phyloP scores from a whole-genome alignment of 2,329 filamentous ascomycete genomes.

The Basipetospora chlamydospora region DNA sequence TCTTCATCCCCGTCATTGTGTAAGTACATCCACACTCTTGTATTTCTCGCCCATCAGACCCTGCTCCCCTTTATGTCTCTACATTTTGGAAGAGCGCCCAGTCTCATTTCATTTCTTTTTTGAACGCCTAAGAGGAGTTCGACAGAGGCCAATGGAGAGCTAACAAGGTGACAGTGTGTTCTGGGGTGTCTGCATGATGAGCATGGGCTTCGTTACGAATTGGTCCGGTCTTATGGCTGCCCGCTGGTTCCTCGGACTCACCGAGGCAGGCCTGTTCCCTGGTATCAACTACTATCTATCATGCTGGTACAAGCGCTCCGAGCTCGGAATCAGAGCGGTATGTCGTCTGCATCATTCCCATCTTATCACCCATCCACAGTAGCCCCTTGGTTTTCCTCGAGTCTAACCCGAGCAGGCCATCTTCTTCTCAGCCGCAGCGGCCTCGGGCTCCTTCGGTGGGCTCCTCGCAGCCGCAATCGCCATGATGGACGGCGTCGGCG shows the following conservation, averaged over 20 bases:
- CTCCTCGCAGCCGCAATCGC: constrained; percentile 55
- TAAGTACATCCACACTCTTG: constrained; percentile 10
- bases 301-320: constrained; percentile 64
- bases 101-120: too few relatives aligned
- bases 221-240: constrained; percentile 29
- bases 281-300: constrained; percentile 56
- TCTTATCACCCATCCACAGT: too few relatives aligned
- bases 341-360: not conserved
- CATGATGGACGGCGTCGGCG: constrained; percentile 46
- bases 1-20: constrained; percentile 50
- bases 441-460: constrained; percentile 61
- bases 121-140: too few relatives aligned
- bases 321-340: constrained; percentile 52
- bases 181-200: constrained; percentile 29
- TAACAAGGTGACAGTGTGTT: constrained; percentile 53
- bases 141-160: not conserved
- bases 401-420: constrained; percentile 40
- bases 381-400: too few relatives aligned
- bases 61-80: too few relatives aligned
- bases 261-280: constrained; percentile 51
- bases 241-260: constrained; percentile 47
- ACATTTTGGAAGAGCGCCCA: too few relatives aligned
- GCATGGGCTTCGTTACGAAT: constrained; percentile 32
- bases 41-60: too few relatives aligned
- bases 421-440: constrained; percentile 66